Percentiles rank a stretch among this genome's conserved stretches.
These are phyloP conservation scores for Kregervanrija fluxuum DNA, from an alignment of 805 yeast species.

Conservation along the genomic window DNA sequence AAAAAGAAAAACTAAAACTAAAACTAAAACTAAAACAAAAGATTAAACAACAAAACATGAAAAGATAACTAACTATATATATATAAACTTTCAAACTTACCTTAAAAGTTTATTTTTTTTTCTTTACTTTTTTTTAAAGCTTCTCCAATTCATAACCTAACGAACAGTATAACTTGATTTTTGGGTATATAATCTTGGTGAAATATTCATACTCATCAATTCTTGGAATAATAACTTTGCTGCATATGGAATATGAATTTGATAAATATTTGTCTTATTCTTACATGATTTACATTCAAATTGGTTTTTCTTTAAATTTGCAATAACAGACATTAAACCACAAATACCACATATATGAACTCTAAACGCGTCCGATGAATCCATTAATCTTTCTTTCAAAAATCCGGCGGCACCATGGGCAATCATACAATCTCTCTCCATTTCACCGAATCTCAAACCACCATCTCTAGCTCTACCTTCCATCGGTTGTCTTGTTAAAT, in stretches of 20 bases:
- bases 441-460: constrained; percentile 98
- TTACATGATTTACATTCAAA: constrained; percentile 98
- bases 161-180: constrained; percentile 28
- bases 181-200: constrained; percentile 95
- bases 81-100: not conserved
- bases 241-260: constrained; percentile 96
- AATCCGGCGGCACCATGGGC: constrained; percentile 99
- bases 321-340: constrained; percentile 97
- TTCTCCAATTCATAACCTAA: constrained; percentile 6
- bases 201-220: constrained; percentile 98
- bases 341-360: constrained; percentile 98
- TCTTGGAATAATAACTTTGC: constrained; percentile 98
- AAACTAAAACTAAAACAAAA: too few relatives aligned
- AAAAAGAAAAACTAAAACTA: too few relatives aligned
- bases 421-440: constrained; percentile 99
- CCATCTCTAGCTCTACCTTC: constrained; percentile 99
- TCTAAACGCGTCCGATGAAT: constrained; percentile 97
- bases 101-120: not conserved
- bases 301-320: constrained; percentile 94
- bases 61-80: too few relatives aligned
- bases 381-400: constrained; percentile 96
- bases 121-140: not conserved
- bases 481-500: constrained; percentile 95
- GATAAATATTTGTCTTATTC: constrained; percentile 96
- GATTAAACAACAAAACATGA: too few relatives aligned